Conservation (phyloP, 106 monocot species). For the Allium fistulosum region DNA sequence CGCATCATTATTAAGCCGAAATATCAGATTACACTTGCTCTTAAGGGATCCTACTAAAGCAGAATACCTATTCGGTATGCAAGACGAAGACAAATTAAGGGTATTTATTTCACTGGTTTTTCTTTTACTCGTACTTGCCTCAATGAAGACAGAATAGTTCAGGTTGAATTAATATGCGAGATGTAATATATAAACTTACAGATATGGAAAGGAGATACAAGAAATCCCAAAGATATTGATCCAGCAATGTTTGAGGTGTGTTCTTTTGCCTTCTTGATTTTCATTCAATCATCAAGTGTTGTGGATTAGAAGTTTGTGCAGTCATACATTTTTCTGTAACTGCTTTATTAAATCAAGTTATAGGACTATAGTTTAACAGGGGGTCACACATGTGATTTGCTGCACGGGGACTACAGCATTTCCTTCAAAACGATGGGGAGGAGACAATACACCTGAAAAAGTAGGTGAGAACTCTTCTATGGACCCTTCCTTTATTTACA, state of each 20-base stretch:
- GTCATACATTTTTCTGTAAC: constrained; percentile 11
- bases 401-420: constrained; percentile 95
- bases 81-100: constrained; percentile 30
- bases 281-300: background rate
- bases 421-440: constrained; percentile 89
- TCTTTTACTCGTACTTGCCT: too few relatives aligned
- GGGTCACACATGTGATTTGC: constrained; percentile 94
- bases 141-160: too few relatives aligned
- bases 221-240: constrained; percentile 69
- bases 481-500: background rate
- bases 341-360: constrained; percentile 18
- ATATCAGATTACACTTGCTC: constrained; percentile 53
- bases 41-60: constrained; percentile 74
- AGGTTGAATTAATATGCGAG: background rate
- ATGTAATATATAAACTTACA: constrained; percentile 9
- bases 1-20: constrained; percentile 65
- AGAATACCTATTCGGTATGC: constrained; percentile 56
- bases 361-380: constrained; percentile 56
- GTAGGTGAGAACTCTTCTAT: constrained; percentile 41
- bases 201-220: constrained; percentile 69
- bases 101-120: background rate
- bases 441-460: constrained; percentile 96
- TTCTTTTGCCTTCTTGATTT: constrained; percentile 4
- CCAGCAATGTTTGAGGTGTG: constrained; percentile 75
- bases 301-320: background rate